Base-by-base conservation (phyloP, 352 stramenopile species). In the Pythium brassicae region DNA sequence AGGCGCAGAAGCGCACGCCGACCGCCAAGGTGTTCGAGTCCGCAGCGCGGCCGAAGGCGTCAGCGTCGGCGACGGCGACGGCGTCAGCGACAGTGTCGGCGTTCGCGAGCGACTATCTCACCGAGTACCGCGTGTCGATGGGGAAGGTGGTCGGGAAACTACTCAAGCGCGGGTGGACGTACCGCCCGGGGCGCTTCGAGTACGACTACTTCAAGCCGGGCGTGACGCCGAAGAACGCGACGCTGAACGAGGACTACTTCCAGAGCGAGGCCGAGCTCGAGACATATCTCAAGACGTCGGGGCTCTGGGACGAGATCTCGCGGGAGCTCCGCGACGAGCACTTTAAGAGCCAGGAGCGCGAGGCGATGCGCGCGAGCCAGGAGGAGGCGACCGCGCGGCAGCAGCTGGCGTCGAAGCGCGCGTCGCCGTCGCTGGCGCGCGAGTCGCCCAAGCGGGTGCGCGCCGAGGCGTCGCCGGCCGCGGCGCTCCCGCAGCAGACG, bases 161-260 rank as follows among this genome's bases (percentile, higher is more conserved):
- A 3, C 19, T 78, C 7, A 35, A 54, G 42, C 79, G 79, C 17
- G 82, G 82, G 10, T 92, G 82, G 82, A 71, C 69, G 48, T 89
- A 87, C 55, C 75, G 78, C 10, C 78, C 82, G 22, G 82, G 82
- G 1, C 75, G 79, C 0, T 92, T 92, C 55, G 82, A 92, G 66
- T 92, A 92, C 55, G 78, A 91, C 61, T 91, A 92, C 77, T 92
- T 89, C 59, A 92, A 89, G 52, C 78, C 82, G 4, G 71, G 68
- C 34, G 54, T 74, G 27, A 86, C 74, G 48, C 59, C 64, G 4
- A 89, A 80, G 61, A 71, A 62, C 11, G 74, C 70, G 1, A 60
- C 62, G 40, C 62, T 80, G 20, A 78, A 78, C 37, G 82, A 89
- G 55, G 82, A 92, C 66, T 87, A 84, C 55, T 92, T 92, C 55